Base-by-base conservation (phyloP, 495 filamentous ascomycete genomes). In the Talaromyces thailandensis region DNA sequence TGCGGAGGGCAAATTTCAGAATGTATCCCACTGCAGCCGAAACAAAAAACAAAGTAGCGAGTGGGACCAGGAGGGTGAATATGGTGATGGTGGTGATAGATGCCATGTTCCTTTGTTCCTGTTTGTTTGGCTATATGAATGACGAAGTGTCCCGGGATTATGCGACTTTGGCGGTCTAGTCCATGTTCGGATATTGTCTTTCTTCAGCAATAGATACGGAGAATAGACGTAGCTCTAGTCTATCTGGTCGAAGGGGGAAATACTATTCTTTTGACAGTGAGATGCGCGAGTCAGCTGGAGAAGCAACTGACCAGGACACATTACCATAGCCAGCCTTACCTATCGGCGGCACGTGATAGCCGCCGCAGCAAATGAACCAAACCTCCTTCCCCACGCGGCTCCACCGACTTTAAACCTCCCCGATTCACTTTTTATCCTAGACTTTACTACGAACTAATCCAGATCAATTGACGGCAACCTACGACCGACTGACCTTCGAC, bases 1-100 rank as follows among this genome's bases (percentile, higher is more conserved):
- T 65, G 66, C 75, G 74, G 67, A 81, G 74, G 21, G 76, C 67
- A 26, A 72, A 26, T 48, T 74, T 73, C 59, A 79, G 62, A 55
- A 77, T 24, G 40, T 64, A 66, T 51, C 75, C 65, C 60, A 70
- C 64, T 25, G 78, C 68, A 65, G 69, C 66, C 50, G 77, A 76
- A 43, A 80, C 68, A 16, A 79, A 64, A 43, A 76, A 65, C 31
- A 66, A 74, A 37, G 74, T 72, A 48, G 68, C 72, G 61, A 70
- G 63, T 51, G 76, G 64, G 60, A 75, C 53, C 51, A 79, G 66
- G 21, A 75, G 62, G 29, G 70, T 68, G 60, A 76, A 63, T 18
- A 75, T 28, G 21, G 21, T 52, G 58, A 68, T 63, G 51, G 72
- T 75, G 21, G 71, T 66, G 59, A 79, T 37, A 56, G 75, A 71